These are phyloP conservation scores for Schwanniomyces etchellsii DNA, from an alignment of 1,139 yeast genomes.

Conservation along the genomic window DNA sequence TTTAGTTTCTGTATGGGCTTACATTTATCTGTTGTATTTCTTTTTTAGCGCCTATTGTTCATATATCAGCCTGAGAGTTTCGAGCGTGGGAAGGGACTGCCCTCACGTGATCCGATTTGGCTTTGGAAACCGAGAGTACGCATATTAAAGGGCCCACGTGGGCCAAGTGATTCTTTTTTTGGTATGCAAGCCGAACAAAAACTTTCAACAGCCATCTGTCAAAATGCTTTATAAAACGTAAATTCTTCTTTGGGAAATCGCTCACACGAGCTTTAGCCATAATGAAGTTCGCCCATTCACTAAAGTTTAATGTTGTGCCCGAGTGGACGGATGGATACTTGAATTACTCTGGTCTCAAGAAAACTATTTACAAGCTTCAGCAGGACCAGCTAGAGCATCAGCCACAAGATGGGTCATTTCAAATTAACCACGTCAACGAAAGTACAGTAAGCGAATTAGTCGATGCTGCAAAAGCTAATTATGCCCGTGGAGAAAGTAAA, in stretches of 20 bases:
- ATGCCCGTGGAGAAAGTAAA: slow-evolving; percentile 2
- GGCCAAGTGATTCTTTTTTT: no score
- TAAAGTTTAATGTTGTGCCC: slow-evolving; percentile 76
- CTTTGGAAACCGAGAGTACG: no score
- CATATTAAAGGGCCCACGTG: no score
- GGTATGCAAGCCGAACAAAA: no score
- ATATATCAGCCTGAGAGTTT: no score
- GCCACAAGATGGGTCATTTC: slow-evolving; percentile 22
- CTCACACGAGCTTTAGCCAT: neutral
- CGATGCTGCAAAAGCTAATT: slow-evolving; percentile 9
- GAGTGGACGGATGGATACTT: slow-evolving; percentile 71
- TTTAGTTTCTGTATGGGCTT: no score
- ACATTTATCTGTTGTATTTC: no score
- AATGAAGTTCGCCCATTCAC: slow-evolving; percentile 75
- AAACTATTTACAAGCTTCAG: slow-evolving; percentile 47
- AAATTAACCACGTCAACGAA: slow-evolving; percentile 13
- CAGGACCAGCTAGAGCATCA: slow-evolving; percentile 27
- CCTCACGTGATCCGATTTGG: no score
- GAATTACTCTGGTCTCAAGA: slow-evolving; percentile 60
- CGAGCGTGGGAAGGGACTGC: no score
- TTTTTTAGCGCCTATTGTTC: no score
- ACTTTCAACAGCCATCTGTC: no score
- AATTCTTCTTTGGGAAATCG: neutral
- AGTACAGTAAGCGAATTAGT: slow-evolving; percentile 26
- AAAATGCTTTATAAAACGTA: no score